Percentiles rank a stretch among this genome's conserved stretches.
Conservation (phyloP, 1,284 basidiomycete genomes). For the Rhizoctonia solani region DNA sequence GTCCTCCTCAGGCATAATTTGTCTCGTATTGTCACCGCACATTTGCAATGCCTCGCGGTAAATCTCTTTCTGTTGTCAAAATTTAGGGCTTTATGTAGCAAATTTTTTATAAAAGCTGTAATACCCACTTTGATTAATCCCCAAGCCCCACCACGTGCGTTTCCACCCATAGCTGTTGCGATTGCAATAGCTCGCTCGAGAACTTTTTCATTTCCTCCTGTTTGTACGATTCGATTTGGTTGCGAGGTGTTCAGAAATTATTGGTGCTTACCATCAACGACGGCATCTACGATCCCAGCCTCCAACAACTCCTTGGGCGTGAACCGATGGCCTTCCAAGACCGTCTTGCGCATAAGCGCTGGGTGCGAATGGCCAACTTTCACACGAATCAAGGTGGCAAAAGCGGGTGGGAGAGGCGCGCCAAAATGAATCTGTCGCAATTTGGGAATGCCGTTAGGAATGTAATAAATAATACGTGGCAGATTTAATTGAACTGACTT, state of each 20-base stretch:
- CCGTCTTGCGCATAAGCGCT: conserved; percentile 70
- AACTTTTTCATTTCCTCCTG: conserved; percentile 58
- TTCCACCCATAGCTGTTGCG: conserved; percentile 47
- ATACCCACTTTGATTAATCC: conserved; percentile 55
- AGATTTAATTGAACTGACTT: conserved; percentile 54
- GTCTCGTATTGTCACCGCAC: conserved; percentile 42
- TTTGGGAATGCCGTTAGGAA: background rate
- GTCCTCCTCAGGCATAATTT: conserved; percentile 42
- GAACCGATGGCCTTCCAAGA: conserved; percentile 83
- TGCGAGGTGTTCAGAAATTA: conserved; percentile 43
- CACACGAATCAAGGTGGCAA: conserved; percentile 65
- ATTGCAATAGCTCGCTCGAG: conserved; percentile 52
- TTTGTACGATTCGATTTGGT: background rate
- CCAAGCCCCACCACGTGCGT: conserved; percentile 52
- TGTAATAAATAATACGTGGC: conserved; percentile 25
- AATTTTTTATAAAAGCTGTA: no score
- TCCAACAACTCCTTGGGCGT: conserved; percentile 72
- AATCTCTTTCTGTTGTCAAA: conserved; percentile 48
- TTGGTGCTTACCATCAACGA: conserved; percentile 51
- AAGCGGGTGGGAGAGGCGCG: conserved; percentile 74
- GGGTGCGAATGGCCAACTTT: conserved; percentile 62
- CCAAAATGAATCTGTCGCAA: conserved; percentile 73
- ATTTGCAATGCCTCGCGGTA: conserved; percentile 49
- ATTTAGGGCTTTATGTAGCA: background rate
- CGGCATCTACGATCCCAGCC: conserved; percentile 72